These are phyloP conservation scores for Leersia perrieri DNA, from an alignment of 176 grass and related monocot species.

Conservation along the genomic window DNA sequence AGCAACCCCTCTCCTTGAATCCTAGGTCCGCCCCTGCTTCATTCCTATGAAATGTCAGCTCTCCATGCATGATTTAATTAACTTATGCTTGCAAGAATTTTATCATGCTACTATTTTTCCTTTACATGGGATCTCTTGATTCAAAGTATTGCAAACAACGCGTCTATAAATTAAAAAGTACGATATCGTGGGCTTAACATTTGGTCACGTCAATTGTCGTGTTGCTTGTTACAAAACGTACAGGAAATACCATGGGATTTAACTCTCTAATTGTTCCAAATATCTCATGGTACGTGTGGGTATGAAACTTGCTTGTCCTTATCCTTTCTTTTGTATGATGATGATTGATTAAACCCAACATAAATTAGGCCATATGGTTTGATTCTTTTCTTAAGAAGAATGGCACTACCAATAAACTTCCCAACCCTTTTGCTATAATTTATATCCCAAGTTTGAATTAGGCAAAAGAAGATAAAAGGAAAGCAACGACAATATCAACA, in stretches of 20 bases:
- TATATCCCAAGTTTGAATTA: background rate
- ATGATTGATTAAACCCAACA: background rate
- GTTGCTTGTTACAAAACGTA: too few species aligned
- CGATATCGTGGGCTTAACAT: background rate
- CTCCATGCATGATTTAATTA: background rate
- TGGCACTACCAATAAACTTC: background rate
- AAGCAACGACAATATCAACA: background rate
- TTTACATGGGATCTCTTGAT: too few species aligned
- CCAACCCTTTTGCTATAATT: background rate
- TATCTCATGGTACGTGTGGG: background rate
- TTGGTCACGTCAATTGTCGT: background rate
- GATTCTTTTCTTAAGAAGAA: background rate
- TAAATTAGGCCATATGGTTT: background rate
- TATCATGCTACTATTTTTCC: background rate
- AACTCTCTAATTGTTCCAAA: background rate
- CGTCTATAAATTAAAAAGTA: background rate
- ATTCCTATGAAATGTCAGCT: background rate
- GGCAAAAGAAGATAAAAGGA: background rate
- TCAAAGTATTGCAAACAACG: too few species aligned
- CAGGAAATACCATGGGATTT: background rate
- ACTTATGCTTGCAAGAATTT: background rate
- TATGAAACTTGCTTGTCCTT: background rate
- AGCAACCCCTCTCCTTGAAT: too few species aligned
- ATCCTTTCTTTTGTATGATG: background rate
- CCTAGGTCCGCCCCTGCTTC: too few species aligned